Base-by-base conservation (phyloP, 768 basidiomycete species). In the Collybia nuda region DNA sequence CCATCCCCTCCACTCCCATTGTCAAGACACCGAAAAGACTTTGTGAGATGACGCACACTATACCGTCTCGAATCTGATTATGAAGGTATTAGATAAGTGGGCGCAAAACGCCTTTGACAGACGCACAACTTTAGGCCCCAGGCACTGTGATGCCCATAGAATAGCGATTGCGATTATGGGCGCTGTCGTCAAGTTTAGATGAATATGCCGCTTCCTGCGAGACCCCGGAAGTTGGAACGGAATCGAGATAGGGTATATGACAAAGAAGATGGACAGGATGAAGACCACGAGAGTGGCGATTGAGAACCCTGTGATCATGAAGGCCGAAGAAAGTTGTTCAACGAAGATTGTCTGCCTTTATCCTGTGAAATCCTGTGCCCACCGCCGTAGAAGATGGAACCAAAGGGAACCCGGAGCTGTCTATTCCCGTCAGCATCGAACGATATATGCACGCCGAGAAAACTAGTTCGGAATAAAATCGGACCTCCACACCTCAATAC, bases 51-150 rank as follows among this genome's bases (percentile, higher is more conserved):
- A 68, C 70, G 36, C 63, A 73, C 54, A 95, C 82, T 46, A 96
- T 91, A 1, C 95, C 95, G 52, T 80, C 69, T 14, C 85, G 77
- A 35, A 96, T 77, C 68, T 78, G 38, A 15, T 26, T 12, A 24
- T 41, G 43, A 19, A 44, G n/a, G 0, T 3, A 11, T 32, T 32
- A 32, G 32, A 32, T 11, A 14, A 11, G 3, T 32, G 32, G 14
- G 12, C 6, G 14, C 5, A 32, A 32, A 32, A 32, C 7, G 9
- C 7, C 3, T 3, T 32, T 32, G 32, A 14, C 14, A 11, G 9
- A 14, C 55, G 38, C 11, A 59, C 57, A 22, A 53, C 55, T n/a
- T 55, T 66, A 12, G 75, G 66, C 4, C 74, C 77, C 5, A 83
- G 58, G 53, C 81, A 83, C 55, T 81, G 79, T 0, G 79, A 64